Conservation (phyloP, 2,329 filamentous ascomycete species). For the Didymellaceae sp. region DNA sequence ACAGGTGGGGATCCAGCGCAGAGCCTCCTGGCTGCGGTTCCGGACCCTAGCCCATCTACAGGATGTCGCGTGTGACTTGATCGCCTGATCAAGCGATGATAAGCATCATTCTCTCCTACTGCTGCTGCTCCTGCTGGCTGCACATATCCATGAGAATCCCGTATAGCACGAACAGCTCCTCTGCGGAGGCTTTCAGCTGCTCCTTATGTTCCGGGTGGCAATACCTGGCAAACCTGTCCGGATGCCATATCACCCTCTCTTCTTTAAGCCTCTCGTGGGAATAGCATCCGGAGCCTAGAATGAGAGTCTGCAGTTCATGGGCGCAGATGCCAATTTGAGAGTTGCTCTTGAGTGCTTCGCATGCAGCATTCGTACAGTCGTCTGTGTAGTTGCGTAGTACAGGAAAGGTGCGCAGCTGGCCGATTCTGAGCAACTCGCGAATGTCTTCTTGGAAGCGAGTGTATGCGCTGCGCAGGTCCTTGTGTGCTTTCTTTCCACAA, state of each 20-base stretch:
- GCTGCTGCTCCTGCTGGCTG: not conserved
- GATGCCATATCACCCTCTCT: slow-evolving; percentile 41
- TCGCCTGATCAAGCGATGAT: not conserved
- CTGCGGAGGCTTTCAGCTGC: slow-evolving; percentile 29
- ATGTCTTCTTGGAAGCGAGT: slow-evolving; percentile 25
- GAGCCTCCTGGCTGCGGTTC: not conserved
- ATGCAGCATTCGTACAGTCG: slow-evolving; percentile 26
- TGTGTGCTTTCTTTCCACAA: slow-evolving; percentile 15
- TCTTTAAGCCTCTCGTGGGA: slow-evolving; percentile 35
- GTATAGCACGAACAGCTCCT: slow-evolving; percentile 40
- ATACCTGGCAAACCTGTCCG: slow-evolving; percentile 40
- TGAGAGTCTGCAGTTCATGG: slow-evolving; percentile 36
- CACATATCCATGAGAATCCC: slow-evolving; percentile 36
- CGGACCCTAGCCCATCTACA: too few species aligned
- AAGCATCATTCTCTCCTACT: not conserved
- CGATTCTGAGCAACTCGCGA: slow-evolving; percentile 22
- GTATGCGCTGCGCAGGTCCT: slow-evolving; percentile 26
- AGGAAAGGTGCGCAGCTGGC: slow-evolving; percentile 29
- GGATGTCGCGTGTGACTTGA: too few species aligned
- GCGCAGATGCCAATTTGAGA: slow-evolving; percentile 32
- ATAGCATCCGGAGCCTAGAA: slow-evolving; percentile 35
- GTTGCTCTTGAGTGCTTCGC: slow-evolving; percentile 28
- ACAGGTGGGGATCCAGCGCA: not conserved
- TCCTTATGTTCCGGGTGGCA: slow-evolving; percentile 32
- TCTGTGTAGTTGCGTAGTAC: slow-evolving; percentile 27